A percentile compares a stretch with the other conserved stretches of the same genome.
phyloP scores from a whole-genome alignment of 83 land plant genomes.

The Larix sibirica region DNA sequence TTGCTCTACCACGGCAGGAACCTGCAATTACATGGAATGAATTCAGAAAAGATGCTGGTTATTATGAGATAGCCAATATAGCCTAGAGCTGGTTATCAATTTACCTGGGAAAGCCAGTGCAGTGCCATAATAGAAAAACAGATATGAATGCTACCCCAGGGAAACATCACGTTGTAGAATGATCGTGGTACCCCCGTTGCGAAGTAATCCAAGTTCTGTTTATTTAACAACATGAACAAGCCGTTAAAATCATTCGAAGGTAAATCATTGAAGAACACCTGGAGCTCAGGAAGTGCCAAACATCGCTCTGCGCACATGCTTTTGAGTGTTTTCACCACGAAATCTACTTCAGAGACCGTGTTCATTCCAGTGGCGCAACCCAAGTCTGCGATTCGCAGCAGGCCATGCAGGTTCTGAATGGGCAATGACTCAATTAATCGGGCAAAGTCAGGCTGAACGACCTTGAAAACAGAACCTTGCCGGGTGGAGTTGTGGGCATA shows the following conservation, averaged over 20 bases:
- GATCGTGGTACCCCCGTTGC: slow-evolving; percentile 13
- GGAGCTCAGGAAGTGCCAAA: slow-evolving; percentile 9
- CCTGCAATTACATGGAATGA: slow-evolving; percentile 1
- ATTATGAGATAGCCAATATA: not conserved
- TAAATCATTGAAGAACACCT: slow-evolving; percentile 27
- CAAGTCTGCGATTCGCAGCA: slow-evolving; percentile 12
- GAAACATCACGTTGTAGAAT: slow-evolving; percentile 22
- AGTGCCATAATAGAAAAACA: slow-evolving; percentile 17
- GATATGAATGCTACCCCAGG: slow-evolving; percentile 15
- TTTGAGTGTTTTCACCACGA: not conserved
- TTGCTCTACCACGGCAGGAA: slow-evolving; percentile 11
- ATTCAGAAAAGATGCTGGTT: not conserved
- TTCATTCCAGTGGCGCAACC: slow-evolving; percentile 10
- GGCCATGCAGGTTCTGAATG: not conserved
- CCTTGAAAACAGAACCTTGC: too few relatives aligned
- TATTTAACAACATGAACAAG: not conserved
- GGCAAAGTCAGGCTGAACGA: too few relatives aligned
- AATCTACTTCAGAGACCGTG: not conserved
- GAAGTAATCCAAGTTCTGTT: not conserved
- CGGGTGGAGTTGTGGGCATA: not conserved
- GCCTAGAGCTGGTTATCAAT: too few relatives aligned
- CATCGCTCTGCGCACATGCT: not conserved
- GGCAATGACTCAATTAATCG: too few relatives aligned
- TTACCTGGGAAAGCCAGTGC: slow-evolving; percentile 16
- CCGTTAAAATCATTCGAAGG: slow-evolving; percentile 22